Conservation (phyloP, 2,329 filamentous ascomycete species). For the Nothophoma quercina region DNA sequence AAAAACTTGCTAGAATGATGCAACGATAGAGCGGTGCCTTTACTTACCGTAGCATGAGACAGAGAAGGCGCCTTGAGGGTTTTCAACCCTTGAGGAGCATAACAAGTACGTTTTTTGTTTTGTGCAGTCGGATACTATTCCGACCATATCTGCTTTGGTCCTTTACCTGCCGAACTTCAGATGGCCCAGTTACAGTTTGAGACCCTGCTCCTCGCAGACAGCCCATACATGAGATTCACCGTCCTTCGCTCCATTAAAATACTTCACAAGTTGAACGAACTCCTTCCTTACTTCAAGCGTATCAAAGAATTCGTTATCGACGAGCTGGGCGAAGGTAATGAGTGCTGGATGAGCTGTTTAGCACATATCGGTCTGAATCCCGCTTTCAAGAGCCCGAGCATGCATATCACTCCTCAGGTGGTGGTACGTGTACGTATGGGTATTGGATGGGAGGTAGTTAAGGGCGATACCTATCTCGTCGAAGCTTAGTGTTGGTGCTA, state of each 20-base stretch:
- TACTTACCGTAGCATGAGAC: too few relatives aligned
- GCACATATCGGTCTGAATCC: conserved; percentile 21
- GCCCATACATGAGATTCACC: conserved; percentile 1
- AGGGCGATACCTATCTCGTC: conserved; percentile 26
- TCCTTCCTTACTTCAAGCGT: background rate
- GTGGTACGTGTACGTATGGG: conserved; percentile 18
- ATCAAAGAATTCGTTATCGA: conserved; percentile 20
- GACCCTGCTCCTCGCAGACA: conserved; percentile 2
- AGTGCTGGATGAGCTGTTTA: conserved; percentile 25
- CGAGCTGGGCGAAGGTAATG: conserved; percentile 17
- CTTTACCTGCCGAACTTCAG: conserved; percentile 22
- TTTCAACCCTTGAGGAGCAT: too few relatives aligned
- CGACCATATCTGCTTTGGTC: conserved; percentile 13
- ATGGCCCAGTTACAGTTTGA: conserved; percentile 22
- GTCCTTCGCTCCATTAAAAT: conserved; percentile 6
- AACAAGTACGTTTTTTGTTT: too few relatives aligned
- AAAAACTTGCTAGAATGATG: too few relatives aligned
- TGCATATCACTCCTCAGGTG: conserved; percentile 24
- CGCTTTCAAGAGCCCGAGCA: conserved; percentile 19
- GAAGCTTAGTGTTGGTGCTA: conserved; percentile 17
- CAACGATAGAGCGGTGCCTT: too few relatives aligned
- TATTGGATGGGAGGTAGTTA: conserved; percentile 16
- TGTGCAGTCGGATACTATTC: conserved; percentile 5
- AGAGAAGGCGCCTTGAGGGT: too few relatives aligned
- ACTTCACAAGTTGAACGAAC: conserved; percentile 14